A percentile compares a stretch with the other conserved stretches of the same genome.
phyloP scores from a whole-genome alignment of 306 rosid species.

The Abrus pulchellus region DNA sequence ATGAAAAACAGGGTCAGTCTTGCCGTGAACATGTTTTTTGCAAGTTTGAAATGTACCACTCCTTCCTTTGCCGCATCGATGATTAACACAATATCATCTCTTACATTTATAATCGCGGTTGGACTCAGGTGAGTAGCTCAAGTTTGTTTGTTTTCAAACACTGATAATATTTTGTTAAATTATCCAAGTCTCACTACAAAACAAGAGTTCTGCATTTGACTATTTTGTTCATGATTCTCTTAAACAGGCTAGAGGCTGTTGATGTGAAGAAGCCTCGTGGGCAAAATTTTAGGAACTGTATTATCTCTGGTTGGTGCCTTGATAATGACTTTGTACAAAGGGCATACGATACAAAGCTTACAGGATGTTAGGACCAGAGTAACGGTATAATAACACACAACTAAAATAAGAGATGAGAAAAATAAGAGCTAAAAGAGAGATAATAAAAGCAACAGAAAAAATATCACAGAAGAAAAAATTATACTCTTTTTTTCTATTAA shows the following conservation, averaged over 20 bases:
- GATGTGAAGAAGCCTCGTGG: constrained; percentile 56
- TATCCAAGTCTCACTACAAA: neutral
- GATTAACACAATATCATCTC: constrained; percentile 48
- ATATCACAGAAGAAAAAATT: no score
- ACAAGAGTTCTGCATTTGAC: neutral
- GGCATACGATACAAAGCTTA: constrained; percentile 50
- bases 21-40: constrained; percentile 54
- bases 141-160: neutral
- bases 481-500: no score
- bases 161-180: constrained; percentile 17
- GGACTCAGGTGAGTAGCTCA: constrained; percentile 46
- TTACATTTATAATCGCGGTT: constrained; percentile 58
- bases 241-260: constrained; percentile 52
- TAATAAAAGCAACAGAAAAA: no score
- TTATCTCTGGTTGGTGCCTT: constrained; percentile 52
- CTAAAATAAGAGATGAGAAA: no score
- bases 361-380: no score
- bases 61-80: constrained; percentile 61
- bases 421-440: no score
- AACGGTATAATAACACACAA: no score
- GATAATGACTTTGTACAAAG: constrained; percentile 52
- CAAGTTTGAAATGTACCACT: constrained; percentile 54
- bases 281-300: constrained; percentile 53
- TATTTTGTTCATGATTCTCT: neutral
- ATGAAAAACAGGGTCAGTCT: constrained; percentile 51